Conservation (phyloP, 2,329 filamentous ascomycete genomes). For the Madurella fahalii region DNA sequence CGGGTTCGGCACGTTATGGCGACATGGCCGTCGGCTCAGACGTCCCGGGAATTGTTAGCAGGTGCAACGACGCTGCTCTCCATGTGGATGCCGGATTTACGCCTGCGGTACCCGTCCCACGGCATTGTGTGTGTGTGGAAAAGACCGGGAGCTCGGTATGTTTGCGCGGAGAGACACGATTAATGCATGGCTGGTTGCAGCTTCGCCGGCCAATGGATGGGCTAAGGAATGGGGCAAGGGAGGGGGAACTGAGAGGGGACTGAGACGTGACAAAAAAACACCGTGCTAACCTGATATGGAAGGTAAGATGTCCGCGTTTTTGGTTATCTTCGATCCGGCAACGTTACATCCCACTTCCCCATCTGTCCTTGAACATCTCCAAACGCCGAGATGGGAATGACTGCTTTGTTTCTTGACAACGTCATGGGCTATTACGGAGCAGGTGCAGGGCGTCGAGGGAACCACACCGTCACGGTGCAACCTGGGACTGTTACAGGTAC, state of each 20-base stretch:
- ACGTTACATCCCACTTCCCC: conserved; percentile 22
- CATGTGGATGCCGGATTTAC: not conserved
- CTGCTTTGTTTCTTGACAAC: too few species aligned
- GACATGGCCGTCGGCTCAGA: conserved; percentile 12
- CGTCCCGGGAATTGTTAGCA: not conserved
- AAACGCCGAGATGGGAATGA: too few species aligned
- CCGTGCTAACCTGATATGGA: conserved; percentile 11
- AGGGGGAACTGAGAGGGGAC: not conserved
- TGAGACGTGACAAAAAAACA: not conserved
- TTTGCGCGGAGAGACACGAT: too few species aligned
- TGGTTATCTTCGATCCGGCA: conserved; percentile 18
- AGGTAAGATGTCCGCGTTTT: conserved; percentile 12
- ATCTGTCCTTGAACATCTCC: too few species aligned
- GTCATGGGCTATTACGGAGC: too few species aligned
- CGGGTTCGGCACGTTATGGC: conserved; percentile 17
- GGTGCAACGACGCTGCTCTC: not conserved
- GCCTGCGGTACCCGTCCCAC: not conserved
- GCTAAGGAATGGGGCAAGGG: too few species aligned
- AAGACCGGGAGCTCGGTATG: too few species aligned
- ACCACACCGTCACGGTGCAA: too few species aligned
- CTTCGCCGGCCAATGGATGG: not conserved
- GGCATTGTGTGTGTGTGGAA: not conserved
- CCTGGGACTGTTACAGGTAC: too few species aligned
- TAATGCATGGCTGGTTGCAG: not conserved
- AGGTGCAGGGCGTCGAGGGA: too few species aligned